Evolutionary conservation across 2,329 filamentous ascomycete genomes (phyloP), one percentile per base, ranked within the genome.

Genomic region (Grosmannia penicillata): DNA sequence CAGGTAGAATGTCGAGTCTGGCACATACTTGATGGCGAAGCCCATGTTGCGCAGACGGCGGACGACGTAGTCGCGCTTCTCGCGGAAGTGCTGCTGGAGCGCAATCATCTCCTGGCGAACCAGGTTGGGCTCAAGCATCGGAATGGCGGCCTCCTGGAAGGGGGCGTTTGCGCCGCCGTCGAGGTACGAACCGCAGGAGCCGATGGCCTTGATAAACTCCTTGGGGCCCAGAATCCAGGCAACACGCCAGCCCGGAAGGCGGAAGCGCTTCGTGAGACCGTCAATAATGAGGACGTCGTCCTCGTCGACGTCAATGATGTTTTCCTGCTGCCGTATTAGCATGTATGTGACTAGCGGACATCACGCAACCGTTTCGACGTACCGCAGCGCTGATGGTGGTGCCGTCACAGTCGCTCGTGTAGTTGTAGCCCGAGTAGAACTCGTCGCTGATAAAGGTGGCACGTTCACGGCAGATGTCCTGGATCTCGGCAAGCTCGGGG

Each of bases 351-450:
- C n/a, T n/a, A n/a, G n/a, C n/a, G n/a, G n/a, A n/a, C n/a, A n/a
- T n/a, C n/a, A n/a, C n/a, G n/a, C n/a, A n/a, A n/a, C n/a, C n/a
- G n/a, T n/a, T n/a, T n/a, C n/a, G 21, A 31, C 35, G 2, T 14
- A 37, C 35, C 6, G 89, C 89, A 8, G 86, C 81, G 36, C 80
- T 87, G 56, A 95, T 84, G 31, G 89, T 93, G 23, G 72, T 76
- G 28, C 89, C 89, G 53, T 95, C 87, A 56, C 89, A 96, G 62
- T 86, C 70, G 49, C 75, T 83, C 26, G 84, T 93, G 65, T 96
- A 96, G 63, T 94, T 94, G 68, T 95, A 96, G 18, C 87, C 85
- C 10, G 78, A 78, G 63, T 96, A 96, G 68, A 96, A 96, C 61
- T 96, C 89, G 54, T 96, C 89, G 62, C 87, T 84, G 56, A 96